phyloP scores from a whole-genome alignment of 1,139 yeast species.

The Pichia sp. region DNA sequence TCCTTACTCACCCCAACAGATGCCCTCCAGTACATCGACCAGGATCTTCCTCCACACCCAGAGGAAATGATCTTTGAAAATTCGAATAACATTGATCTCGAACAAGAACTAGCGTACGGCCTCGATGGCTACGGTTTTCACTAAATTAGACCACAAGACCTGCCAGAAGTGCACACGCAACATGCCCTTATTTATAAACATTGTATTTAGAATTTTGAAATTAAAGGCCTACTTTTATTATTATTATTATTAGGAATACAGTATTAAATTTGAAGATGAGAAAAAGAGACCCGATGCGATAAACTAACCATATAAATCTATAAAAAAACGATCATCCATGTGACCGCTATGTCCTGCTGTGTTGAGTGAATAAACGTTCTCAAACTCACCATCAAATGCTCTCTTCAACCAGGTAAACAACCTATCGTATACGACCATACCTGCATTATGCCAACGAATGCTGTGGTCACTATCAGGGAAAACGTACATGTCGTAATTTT shows the following conservation, averaged over 20 bases:
- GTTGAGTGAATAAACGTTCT: slow-evolving; percentile 5
- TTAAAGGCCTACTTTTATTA: neutral
- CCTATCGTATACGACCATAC: slow-evolving; percentile 60
- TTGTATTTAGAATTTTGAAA: neutral
- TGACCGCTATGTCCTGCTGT: neutral
- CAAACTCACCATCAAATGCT: slow-evolving; percentile 49
- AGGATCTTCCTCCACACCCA: slow-evolving; percentile 41
- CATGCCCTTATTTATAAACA: neutral
- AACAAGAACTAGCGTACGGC: slow-evolving; percentile 57
- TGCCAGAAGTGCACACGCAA: neutral
- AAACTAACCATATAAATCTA: slow-evolving; percentile 21
- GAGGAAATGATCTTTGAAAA: slow-evolving; percentile 35
- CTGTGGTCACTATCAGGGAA: slow-evolving; percentile 80
- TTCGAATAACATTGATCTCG: slow-evolving; percentile 38
- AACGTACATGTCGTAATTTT: slow-evolving; percentile 67
- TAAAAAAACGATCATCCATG: slow-evolving; percentile 7
- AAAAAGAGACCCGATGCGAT: neutral
- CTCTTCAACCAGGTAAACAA: slow-evolving; percentile 53
- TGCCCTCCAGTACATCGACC: slow-evolving; percentile 29
- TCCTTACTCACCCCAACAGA: slow-evolving; percentile 29
- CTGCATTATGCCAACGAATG: slow-evolving; percentile 67
- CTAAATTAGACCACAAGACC: neutral
- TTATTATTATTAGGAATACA: neutral
- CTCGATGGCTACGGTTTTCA: slow-evolving; percentile 40
- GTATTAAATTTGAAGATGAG: neutral